Conservation (phyloP, 2,329 filamentous ascomycete genomes). For the Nannizziopsis barbatae region DNA sequence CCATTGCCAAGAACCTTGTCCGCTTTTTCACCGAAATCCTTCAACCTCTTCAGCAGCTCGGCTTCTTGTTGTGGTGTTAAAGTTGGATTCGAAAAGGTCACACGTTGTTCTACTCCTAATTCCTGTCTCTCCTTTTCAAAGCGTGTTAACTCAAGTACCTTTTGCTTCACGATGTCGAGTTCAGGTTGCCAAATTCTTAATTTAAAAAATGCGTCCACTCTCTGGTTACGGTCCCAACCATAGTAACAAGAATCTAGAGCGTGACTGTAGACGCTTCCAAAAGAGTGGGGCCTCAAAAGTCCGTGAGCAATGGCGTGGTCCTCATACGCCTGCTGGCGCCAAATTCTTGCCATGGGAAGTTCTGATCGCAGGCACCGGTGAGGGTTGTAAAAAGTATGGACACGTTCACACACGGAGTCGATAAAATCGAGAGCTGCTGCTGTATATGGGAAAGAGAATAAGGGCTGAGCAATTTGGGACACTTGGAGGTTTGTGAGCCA, state of each 20-base stretch:
- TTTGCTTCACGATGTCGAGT: constrained; percentile 1
- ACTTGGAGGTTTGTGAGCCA: neutral
- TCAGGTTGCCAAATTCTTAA: neutral
- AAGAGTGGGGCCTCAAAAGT: constrained; percentile 8
- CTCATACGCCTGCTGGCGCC: neutral
- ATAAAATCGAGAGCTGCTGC: neutral
- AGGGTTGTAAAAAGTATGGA: neutral
- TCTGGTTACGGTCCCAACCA: neutral
- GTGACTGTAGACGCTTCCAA: constrained; percentile 13
- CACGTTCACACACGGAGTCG: neutral
- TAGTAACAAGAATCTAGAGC: constrained; percentile 8
- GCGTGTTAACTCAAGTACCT: neutral
- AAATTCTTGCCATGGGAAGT: constrained; percentile 1
- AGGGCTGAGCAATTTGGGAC: neutral
- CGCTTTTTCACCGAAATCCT: neutral
- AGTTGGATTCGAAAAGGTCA: neutral
- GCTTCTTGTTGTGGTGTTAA: no score
- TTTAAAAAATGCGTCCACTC: constrained; percentile 3
- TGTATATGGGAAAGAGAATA: neutral
- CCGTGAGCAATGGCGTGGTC: constrained; percentile 5
- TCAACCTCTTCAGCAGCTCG: neutral
- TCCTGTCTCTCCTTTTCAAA: constrained; percentile 3
- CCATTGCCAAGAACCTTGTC: neutral
- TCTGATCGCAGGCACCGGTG: neutral
- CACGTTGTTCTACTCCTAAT: neutral